phyloP scores from a whole-genome alignment of 140 eudicot species.

The Anethum foeniculum region DNA sequence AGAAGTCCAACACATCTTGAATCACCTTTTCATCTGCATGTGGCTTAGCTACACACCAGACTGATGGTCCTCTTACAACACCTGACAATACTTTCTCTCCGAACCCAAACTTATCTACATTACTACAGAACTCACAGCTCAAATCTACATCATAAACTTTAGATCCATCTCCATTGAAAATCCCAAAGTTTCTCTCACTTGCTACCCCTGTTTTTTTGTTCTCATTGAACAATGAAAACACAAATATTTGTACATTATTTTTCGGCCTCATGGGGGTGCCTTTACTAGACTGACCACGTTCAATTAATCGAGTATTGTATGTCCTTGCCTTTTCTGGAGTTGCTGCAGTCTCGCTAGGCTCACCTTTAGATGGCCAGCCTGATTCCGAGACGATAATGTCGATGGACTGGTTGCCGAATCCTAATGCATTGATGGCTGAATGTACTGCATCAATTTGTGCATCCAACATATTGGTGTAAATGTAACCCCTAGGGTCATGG shows the following conservation, averaged over 20 bases:
- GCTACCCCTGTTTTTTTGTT: slow-evolving; percentile 60
- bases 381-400: slow-evolving; percentile 59
- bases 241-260: slow-evolving; percentile 39
- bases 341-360: slow-evolving; percentile 44
- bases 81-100: slow-evolving; percentile 36
- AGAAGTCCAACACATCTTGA: slow-evolving; percentile 58
- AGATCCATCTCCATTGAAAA: slow-evolving; percentile 59
- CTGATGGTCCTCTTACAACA: slow-evolving; percentile 58
- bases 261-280: slow-evolving; percentile 78
- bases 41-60: slow-evolving; percentile 86
- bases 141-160: slow-evolving; percentile 66
- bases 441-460: slow-evolving; percentile 77
- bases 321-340: slow-evolving; percentile 60
- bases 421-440: slow-evolving; percentile 45
- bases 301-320: slow-evolving; percentile 43
- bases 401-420: slow-evolving; percentile 33
- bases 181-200: slow-evolving; percentile 71
- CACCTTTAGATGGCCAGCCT: slow-evolving; percentile 82
- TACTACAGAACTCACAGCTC: slow-evolving; percentile 51
- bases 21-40: slow-evolving; percentile 68
- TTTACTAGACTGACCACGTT: slow-evolving; percentile 46
- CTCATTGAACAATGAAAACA: slow-evolving; percentile 70
- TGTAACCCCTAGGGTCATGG: slow-evolving; percentile 53
- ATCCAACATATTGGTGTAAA: slow-evolving; percentile 59
- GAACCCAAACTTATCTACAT: slow-evolving; percentile 33